A percentile compares a stretch with the other conserved stretches of the same genome.
phyloP scores from a whole-genome alignment of 164 flowering plant species.

The Vitis rotundifolia region DNA sequence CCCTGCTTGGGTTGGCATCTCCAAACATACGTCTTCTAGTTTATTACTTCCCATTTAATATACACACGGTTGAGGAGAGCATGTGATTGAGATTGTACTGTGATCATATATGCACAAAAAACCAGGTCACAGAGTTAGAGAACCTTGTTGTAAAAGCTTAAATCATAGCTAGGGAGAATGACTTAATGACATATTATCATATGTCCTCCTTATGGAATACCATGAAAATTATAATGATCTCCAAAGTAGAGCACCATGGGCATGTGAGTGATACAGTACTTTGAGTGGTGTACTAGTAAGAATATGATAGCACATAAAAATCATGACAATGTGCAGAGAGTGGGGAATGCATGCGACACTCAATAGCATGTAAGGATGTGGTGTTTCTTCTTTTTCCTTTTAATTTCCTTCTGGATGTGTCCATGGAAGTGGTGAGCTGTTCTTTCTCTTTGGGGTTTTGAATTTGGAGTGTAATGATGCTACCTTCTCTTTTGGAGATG shows the following conservation, averaged over 20 bases:
- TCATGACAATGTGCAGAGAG: background rate
- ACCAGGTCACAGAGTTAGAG: background rate
- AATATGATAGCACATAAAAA: background rate
- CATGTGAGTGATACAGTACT: background rate
- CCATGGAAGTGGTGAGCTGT: no score
- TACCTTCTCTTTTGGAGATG: no score
- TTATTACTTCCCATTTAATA: background rate
- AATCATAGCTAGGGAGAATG: background rate
- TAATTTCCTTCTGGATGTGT: background rate
- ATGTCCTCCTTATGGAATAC: no score
- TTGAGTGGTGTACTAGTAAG: background rate
- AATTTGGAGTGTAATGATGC: no score
- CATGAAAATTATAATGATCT: background rate
- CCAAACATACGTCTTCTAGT: background rate
- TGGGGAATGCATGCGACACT: slow-evolving; percentile 3
- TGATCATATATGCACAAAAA: slow-evolving; percentile 3
- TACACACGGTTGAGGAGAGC: background rate
- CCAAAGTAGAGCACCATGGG: background rate
- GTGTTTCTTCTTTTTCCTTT: background rate
- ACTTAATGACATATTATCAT: no score
- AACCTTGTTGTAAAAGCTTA: background rate
- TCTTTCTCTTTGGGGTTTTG: no score
- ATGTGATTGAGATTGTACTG: background rate
- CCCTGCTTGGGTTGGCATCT: slow-evolving; percentile 6
- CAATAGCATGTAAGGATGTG: background rate